phyloP scores from a whole-genome alignment of 768 basidiomycete species.

The Podaxis sp. region DNA sequence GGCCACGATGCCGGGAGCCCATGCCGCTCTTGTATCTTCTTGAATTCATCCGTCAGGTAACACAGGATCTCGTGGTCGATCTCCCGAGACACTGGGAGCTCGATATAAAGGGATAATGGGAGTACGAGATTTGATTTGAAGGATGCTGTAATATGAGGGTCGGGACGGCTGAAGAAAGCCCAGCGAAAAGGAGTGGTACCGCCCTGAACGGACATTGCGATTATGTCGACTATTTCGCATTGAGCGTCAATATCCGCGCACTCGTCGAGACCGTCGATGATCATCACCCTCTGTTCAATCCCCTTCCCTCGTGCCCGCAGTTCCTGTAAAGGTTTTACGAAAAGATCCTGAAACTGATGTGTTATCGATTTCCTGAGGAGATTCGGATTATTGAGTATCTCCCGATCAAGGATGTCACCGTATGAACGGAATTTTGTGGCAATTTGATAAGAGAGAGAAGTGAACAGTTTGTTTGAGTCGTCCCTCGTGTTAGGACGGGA shows the following conservation, averaged over 20 bases:
- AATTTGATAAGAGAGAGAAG: background rate
- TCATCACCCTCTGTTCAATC: background rate
- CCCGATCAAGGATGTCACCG: background rate
- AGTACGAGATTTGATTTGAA: background rate
- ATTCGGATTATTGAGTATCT: background rate
- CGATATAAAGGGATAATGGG: background rate
- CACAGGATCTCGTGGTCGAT: slow-evolving; percentile 9
- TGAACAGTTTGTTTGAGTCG: background rate
- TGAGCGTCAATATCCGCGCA: background rate
- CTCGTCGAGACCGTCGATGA: slow-evolving; percentile 18
- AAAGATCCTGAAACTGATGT: background rate
- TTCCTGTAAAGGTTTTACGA: background rate
- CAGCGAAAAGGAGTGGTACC: background rate
- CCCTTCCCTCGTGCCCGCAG: background rate
- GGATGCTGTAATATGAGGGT: slow-evolving; percentile 2
- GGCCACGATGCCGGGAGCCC: slow-evolving; percentile 12
- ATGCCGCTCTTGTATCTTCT: background rate
- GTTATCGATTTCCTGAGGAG: background rate
- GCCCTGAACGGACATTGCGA: background rate
- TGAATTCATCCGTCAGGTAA: slow-evolving; percentile 11
- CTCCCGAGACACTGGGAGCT: slow-evolving; percentile 11
- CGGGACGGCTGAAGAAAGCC: background rate
- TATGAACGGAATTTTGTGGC: background rate
- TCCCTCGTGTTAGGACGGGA: background rate
- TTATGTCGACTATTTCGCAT: background rate